phyloP scores from a whole-genome alignment of 2,329 filamentous ascomycete genomes.

The Penicillium corylophilum region DNA sequence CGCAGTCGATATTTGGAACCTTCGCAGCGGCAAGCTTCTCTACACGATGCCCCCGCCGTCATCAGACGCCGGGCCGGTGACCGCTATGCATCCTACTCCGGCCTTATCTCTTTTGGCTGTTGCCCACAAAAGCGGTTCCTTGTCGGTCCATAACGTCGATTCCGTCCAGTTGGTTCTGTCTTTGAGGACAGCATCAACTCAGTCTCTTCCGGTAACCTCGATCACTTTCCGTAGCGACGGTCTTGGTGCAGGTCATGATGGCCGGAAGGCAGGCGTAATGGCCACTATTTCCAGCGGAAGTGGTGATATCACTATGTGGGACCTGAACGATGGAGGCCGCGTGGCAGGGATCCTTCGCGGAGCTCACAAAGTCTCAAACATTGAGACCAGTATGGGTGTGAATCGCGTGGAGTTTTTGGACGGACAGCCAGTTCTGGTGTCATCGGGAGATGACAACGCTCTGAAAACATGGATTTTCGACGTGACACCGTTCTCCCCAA shows the following conservation, averaged over 20 bases:
- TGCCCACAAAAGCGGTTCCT: constrained; percentile 74
- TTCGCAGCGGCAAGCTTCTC: constrained; percentile 85
- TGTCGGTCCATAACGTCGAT: constrained; percentile 79
- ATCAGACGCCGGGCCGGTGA: constrained; percentile 74
- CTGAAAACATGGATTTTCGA: constrained; percentile 97
- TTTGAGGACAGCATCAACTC: constrained; percentile 64
- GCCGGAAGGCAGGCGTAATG: constrained; percentile 85
- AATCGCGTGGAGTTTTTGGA: constrained; percentile 85
- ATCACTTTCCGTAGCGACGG: constrained; percentile 92
- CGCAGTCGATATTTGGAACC: constrained; percentile 94
- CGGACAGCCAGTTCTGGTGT: constrained; percentile 86
- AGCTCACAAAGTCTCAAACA: constrained; percentile 67
- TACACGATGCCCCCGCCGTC: constrained; percentile 82
- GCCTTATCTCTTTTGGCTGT: constrained; percentile 84
- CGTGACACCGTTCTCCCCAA: constrained; percentile 80
- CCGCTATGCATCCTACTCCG: constrained; percentile 78
- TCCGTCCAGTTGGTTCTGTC: constrained; percentile 71
- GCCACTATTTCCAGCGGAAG: constrained; percentile 76
- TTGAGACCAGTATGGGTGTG: constrained; percentile 67
- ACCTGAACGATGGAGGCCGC: constrained; percentile 83
- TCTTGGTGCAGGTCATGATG: constrained; percentile 82
- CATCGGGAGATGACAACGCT: constrained; percentile 88
- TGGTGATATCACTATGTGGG: constrained; percentile 94
- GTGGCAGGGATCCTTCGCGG: constrained; percentile 83
- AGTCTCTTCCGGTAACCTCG: constrained; percentile 65